Evolutionary conservation across 1,284 basidiomycete genomes (phyloP), one percentile per base, ranked within the genome.

Genomic region (Apiotrichum akiyoshidainum): DNA sequence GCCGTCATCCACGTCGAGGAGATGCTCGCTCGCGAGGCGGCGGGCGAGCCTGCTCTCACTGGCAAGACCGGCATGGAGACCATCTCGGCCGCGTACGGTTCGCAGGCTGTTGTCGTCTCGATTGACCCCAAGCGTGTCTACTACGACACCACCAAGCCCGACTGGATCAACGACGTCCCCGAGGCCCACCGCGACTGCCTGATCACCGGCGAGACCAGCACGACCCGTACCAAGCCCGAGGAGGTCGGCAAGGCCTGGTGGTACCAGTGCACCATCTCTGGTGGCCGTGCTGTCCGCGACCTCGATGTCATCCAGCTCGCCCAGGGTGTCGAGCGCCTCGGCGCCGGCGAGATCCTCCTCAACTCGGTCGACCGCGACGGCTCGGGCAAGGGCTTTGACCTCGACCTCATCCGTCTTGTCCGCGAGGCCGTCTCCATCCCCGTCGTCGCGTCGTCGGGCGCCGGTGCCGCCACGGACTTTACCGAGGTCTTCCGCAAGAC

Each of bases 351-450:
- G 78, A 86, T 99, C 59, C 78, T 99, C 55, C 82, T 99, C 60
- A 99, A 99, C 80, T 92, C 89, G 75, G 97, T 99, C 69, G 96
- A 99, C 78, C 84, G 92, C 61, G 96, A 99, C 72, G 96, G 96
- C 4, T 90, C 89, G 0, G 92, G 93, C 49, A 82, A 85, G 51
- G 96, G 96, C 13, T 99, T 97, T 72, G 96, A 99, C 79, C 78
- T 89, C 44, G 89, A 90, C 65, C 81, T 99, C 22, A 79, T 99
- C 58, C 80, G 82, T 31, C 81, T 94, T 58, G 87, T 99, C 54
- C 87, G 87, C 68, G 77, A 78, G 51, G 83, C 81, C 41, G 92
- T 98, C 21, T 81, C 82, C 45, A 95, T 99, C 61, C 96, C 96
- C 0, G 90, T 99, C 52, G 88, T 99, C 19, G 94, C 95, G 13